Conservation (phyloP, 2,329 filamentous ascomycete genomes). For the Apiospora aurea region DNA sequence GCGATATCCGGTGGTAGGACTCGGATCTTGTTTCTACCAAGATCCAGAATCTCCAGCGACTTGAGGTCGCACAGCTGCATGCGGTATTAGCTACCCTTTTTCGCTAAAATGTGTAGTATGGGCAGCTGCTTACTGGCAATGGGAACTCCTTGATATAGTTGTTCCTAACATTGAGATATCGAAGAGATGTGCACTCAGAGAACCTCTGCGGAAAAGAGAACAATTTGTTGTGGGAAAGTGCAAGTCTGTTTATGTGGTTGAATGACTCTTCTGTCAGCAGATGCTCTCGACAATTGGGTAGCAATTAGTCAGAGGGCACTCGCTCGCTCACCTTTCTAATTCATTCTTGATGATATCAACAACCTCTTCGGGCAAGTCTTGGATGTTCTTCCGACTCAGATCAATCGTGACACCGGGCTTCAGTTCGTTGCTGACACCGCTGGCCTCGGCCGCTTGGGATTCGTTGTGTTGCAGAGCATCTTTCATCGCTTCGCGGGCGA, state of each 20-base stretch:
- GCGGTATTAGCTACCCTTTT: conserved; percentile 32
- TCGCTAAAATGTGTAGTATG: background rate
- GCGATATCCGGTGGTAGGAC: conserved; percentile 80
- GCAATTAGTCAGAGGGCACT: conserved; percentile 28
- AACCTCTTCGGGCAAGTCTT: conserved; percentile 74
- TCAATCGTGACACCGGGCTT: conserved; percentile 80
- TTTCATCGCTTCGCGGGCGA: conserved; percentile 72
- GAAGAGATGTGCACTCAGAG: conserved; percentile 77
- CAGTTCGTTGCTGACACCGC: conserved; percentile 64
- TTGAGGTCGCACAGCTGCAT: conserved; percentile 82
- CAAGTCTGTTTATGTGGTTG: conserved; percentile 60
- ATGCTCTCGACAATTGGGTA: conserved; percentile 32
- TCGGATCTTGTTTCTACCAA: conserved; percentile 86
- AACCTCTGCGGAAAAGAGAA: conserved; percentile 74
- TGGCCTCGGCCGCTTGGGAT: conserved; percentile 67
- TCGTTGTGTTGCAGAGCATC: conserved; percentile 71
- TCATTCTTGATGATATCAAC: conserved; percentile 78
- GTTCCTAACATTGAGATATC: conserved; percentile 82
- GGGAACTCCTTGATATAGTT: conserved; percentile 74
- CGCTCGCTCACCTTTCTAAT: conserved; percentile 67
- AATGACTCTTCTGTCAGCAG: conserved; percentile 22
- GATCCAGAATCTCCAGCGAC: conserved; percentile 89
- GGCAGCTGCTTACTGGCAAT: conserved; percentile 52
- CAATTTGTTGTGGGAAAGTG: conserved; percentile 81
- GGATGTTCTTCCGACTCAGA: conserved; percentile 77